Evolutionary conservation across 176 grass and related monocot species (phyloP).

Genomic region (Bothriochloa decipiens): DNA sequence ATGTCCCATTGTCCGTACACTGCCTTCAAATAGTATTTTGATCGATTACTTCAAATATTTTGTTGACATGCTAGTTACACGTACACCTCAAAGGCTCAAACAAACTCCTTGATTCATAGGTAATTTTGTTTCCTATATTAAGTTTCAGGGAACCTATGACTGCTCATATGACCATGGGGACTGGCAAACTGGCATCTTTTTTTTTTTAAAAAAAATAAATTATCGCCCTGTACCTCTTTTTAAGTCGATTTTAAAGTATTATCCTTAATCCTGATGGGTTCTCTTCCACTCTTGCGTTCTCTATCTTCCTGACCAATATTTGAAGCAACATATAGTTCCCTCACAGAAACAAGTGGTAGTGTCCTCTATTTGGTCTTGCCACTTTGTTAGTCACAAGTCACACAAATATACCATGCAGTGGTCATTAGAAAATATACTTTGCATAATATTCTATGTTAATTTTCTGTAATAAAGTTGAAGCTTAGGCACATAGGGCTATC

Average conservation of each 20-base stretch:
- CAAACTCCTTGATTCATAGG: not conserved
- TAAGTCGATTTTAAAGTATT: not conserved
- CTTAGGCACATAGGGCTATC: not conserved
- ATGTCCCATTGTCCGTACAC: not conserved
- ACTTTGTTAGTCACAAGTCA: not conserved
- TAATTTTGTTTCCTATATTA: not conserved
- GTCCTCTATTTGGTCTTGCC: not conserved
- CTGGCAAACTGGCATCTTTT: not conserved
- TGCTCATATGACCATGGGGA: not conserved
- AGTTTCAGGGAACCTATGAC: not conserved
- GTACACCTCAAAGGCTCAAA: not conserved
- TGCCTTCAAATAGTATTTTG: not conserved
- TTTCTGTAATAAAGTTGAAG: not conserved
- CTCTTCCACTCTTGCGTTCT: not conserved
- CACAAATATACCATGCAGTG: not conserved
- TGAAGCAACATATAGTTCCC: not conserved
- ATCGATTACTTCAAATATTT: not conserved
- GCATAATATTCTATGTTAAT: not conserved
- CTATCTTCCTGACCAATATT: not conserved
- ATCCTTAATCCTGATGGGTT: not conserved
- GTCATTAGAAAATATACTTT: not conserved
- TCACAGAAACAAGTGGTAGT: not conserved
- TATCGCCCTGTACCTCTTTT: not conserved
- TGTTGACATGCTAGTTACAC: not conserved
- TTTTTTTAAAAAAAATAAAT: too few species aligned